These are phyloP conservation scores for Eucalyptus marginata DNA, from an alignment of 345 rosid genomes.

Conservation along the genomic window DNA sequence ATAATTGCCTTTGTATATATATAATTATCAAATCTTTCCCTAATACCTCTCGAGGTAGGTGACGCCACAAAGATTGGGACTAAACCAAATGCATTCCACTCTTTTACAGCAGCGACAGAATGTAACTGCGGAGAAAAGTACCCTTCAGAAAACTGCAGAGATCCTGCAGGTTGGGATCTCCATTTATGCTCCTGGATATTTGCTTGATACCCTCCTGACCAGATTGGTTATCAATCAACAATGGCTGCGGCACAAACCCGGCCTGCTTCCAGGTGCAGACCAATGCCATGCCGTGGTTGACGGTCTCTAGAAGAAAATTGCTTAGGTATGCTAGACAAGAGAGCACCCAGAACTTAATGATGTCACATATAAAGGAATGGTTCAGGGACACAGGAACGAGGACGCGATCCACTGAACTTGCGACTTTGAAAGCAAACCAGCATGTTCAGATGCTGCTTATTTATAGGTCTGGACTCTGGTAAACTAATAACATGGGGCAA, in stretches of 20 bases:
- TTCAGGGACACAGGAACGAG: neutral
- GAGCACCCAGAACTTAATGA: neutral
- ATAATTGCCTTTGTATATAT: neutral
- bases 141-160: neutral
- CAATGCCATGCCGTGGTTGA: neutral
- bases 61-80: neutral
- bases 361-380: neutral
- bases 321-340: neutral
- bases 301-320: neutral
- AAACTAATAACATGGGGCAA: neutral
- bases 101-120: neutral
- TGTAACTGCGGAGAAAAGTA: neutral
- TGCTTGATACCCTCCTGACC: neutral
- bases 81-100: neutral
- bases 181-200: neutral
- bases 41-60: neutral
- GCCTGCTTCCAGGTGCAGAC: neutral
- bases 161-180: neutral
- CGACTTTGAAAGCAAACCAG: neutral
- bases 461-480: neutral
- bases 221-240: neutral
- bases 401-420: neutral
- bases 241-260: neutral
- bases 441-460: neutral
- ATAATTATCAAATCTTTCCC: neutral